phyloP scores from a whole-genome alignment of 768 basidiomycete genomes.

The Kwoniella bestiolae region DNA sequence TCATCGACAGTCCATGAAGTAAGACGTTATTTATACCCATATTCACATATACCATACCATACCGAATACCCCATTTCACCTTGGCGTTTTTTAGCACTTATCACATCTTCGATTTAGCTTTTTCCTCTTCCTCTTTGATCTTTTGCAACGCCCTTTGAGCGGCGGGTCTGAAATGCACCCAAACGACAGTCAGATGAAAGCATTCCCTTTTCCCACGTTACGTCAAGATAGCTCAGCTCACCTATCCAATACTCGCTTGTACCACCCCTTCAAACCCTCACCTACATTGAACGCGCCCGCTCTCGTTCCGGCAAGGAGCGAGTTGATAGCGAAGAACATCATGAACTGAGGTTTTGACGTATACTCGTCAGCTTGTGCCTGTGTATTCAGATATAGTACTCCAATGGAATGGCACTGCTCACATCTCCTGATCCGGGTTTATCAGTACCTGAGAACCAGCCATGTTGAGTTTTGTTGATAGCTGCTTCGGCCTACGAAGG shows the following conservation, averaged over 20 bases:
- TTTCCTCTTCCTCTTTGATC: conserved; percentile 49
- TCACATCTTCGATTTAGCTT: conserved; percentile 41
- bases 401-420: conserved; percentile 9
- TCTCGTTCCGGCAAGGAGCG: conserved; percentile 34
- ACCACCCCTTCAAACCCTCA: conserved; percentile 35
- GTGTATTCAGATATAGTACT: no score
- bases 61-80: no score
- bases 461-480: conserved; percentile 29
- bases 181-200: background rate
- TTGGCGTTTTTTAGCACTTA: no score
- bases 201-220: background rate
- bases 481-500: conserved; percentile 43
- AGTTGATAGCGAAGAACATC: conserved; percentile 51
- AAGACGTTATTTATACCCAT: no score
- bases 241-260: conserved; percentile 41
- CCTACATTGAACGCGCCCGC: conserved; percentile 39
- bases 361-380: background rate
- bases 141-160: conserved; percentile 43
- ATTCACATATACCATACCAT: no score
- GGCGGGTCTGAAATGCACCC: conserved; percentile 35
- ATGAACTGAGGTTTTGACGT: conserved; percentile 39
- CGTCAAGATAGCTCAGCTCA: conserved; percentile 22
- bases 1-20: no score
- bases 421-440: conserved; percentile 52
- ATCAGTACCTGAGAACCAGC: conserved; percentile 47